phyloP scores from a whole-genome alignment of 192 early-diverging fungal species.

The Mortierella hygrophila region DNA sequence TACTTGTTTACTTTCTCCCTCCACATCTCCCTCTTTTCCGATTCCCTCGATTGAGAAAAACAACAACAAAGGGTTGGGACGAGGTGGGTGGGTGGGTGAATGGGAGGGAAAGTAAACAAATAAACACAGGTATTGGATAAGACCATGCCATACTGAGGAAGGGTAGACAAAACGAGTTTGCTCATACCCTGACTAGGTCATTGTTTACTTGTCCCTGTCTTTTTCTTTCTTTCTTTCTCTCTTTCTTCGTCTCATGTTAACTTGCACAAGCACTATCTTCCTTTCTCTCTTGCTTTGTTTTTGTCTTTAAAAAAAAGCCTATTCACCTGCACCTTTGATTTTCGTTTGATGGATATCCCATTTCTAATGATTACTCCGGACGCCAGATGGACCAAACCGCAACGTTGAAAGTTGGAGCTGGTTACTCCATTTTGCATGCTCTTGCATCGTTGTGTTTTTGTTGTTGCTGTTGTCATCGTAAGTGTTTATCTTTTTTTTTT shows the following conservation, averaged over 20 bases:
- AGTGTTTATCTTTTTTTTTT: no score
- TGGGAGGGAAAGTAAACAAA: neutral
- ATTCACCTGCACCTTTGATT: neutral
- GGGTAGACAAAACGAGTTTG: no score
- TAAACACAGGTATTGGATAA: neutral
- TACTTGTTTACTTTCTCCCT: neutral
- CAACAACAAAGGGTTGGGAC: neutral
- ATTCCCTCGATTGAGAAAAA: neutral
- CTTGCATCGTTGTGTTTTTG: neutral
- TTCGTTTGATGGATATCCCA: neutral
- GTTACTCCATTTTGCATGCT: neutral
- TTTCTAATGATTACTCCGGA: constrained; percentile 1
- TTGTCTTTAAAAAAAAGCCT: neutral
- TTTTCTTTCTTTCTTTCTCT: neutral
- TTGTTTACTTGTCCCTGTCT: neutral
- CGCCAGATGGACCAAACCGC: neutral
- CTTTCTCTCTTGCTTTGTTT: neutral
- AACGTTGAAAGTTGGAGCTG: no score
- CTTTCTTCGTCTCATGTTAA: neutral
- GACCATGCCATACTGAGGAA: neutral
- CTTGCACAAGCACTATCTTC: neutral
- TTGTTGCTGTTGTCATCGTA: no score
- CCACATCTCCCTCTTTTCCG: neutral
- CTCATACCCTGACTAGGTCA: no score
- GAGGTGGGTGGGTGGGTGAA: neutral